These are phyloP conservation scores for Spongiforma sp. DNA, from an alignment of 1,284 basidiomycete species.

Conservation along the genomic window DNA sequence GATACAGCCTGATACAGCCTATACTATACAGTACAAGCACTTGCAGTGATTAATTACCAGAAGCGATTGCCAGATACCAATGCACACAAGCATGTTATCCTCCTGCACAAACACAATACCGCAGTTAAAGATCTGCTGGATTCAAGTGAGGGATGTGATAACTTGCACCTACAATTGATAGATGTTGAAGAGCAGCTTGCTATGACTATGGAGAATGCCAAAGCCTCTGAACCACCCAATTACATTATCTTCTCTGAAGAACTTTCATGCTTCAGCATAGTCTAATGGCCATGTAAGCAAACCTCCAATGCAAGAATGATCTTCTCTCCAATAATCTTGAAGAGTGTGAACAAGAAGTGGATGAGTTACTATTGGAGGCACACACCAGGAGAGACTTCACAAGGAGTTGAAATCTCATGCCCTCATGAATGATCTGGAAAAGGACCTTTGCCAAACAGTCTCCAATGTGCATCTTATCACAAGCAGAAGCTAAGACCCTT, in stretches of 20 bases:
- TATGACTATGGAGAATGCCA: conserved; percentile 37
- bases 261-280: conserved; percentile 15
- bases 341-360: conserved; percentile 31
- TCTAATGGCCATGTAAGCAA: conserved; percentile 25
- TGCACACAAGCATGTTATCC: conserved; percentile 12
- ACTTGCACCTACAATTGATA: conserved; percentile 20
- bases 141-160: conserved; percentile 22
- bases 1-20: too few relatives aligned
- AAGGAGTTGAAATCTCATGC: conserved; percentile 28
- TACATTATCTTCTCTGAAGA: conserved; percentile 23
- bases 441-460: conserved; percentile 29
- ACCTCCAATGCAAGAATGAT: conserved; percentile 22
- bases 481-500: conserved; percentile 32
- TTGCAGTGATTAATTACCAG: conserved; percentile 22
- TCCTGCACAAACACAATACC: conserved; percentile 23
- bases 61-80: conserved; percentile 6
- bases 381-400: conserved; percentile 28
- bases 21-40: too few relatives aligned
- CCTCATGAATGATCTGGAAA: conserved; percentile 22
- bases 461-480: conserved; percentile 23
- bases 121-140: conserved; percentile 21
- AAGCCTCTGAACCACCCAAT: conserved; percentile 36
- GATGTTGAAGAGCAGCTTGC: conserved; percentile 37
- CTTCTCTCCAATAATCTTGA: conserved; percentile 28
- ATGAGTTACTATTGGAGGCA: conserved; percentile 38